A percentile compares a stretch with the other conserved stretches of the same genome.
phyloP scores from a whole-genome alignment of 2,329 filamentous ascomycete genomes.

The Xylaria sp. region DNA sequence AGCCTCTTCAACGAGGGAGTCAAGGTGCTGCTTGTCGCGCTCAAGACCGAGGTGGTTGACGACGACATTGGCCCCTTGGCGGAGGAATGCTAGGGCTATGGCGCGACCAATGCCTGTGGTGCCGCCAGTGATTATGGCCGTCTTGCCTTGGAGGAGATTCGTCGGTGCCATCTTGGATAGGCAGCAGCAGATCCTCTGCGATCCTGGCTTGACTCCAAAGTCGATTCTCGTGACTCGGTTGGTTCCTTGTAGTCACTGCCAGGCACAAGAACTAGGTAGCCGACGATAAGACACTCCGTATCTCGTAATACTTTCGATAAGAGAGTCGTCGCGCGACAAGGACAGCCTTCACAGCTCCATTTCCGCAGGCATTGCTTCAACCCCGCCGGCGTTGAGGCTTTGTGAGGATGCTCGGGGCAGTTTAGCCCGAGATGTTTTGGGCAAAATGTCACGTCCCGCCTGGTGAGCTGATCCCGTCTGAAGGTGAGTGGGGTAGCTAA shows the following conservation, averaged over 20 bases:
- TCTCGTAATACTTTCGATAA: no score
- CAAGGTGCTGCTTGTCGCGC: slow-evolving; percentile 46
- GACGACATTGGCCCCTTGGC: slow-evolving; percentile 71
- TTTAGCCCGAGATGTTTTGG: slow-evolving; percentile 4
- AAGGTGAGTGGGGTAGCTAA: not conserved
- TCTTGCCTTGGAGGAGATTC: slow-evolving; percentile 65
- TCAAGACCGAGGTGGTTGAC: slow-evolving; percentile 70
- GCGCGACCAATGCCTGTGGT: slow-evolving; percentile 83
- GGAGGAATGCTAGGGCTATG: slow-evolving; percentile 72
- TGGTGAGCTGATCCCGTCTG: not conserved
- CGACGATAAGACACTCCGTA: no score
- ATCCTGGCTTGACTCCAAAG: not conserved
- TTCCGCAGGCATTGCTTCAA: not conserved
- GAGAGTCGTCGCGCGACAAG: not conserved
- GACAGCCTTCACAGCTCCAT: not conserved
- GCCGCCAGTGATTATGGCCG: slow-evolving; percentile 80
- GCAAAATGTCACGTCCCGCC: not conserved
- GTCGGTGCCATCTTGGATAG: slow-evolving; percentile 37
- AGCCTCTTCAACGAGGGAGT: slow-evolving; percentile 47
- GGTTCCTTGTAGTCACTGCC: no score
- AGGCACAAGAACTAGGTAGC: no score
- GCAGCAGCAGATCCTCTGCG: not conserved
- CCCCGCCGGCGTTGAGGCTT: not conserved
- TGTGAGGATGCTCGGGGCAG: slow-evolving; percentile 7
- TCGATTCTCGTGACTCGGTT: not conserved